phyloP scores from a whole-genome alignment of 192 early-diverging fungal species.

The Mortierella claussenii region DNA sequence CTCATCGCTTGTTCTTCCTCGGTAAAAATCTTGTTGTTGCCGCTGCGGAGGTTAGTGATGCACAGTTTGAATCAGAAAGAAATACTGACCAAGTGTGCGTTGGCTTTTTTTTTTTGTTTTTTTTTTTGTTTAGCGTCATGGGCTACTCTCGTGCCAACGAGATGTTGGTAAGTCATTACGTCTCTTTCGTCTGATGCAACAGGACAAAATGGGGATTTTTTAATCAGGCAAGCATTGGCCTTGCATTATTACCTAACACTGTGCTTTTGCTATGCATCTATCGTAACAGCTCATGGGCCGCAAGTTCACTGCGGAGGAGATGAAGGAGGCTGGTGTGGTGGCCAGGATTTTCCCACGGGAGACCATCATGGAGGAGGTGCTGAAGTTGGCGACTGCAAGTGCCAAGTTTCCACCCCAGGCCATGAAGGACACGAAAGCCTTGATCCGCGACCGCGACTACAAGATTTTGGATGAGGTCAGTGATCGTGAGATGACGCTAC shows the following conservation, averaged over 20 bases:
- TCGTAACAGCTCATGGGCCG: slow-evolving; percentile 61
- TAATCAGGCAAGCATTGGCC: too few relatives aligned
- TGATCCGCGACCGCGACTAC: slow-evolving; percentile 60
- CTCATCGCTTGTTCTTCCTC: slow-evolving; percentile 74
- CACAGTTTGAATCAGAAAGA: background rate
- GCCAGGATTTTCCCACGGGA: slow-evolving; percentile 62
- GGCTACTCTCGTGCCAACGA: slow-evolving; percentile 74
- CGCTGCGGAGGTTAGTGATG: too few relatives aligned
- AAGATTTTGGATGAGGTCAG: slow-evolving; percentile 63
- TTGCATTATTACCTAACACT: background rate
- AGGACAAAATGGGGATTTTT: too few relatives aligned
- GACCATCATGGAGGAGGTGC: slow-evolving; percentile 58
- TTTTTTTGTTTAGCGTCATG: slow-evolving; percentile 62
- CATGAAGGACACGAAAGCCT: slow-evolving; percentile 63
- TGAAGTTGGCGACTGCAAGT: slow-evolving; percentile 60
- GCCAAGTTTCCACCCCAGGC: slow-evolving; percentile 67
- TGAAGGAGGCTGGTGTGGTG: slow-evolving; percentile 67
- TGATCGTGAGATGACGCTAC: slow-evolving; percentile 63
- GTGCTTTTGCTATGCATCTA: background rate
- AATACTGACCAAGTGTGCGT: too few relatives aligned
- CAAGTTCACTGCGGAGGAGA: slow-evolving; percentile 64
- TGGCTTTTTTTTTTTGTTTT: too few relatives aligned
- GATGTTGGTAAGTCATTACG: slow-evolving; percentile 67
- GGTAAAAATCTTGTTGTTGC: too few relatives aligned
- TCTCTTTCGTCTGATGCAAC: too few relatives aligned